Conservation (phyloP, 768 basidiomycete species). For the Ramaria sp. region DNA sequence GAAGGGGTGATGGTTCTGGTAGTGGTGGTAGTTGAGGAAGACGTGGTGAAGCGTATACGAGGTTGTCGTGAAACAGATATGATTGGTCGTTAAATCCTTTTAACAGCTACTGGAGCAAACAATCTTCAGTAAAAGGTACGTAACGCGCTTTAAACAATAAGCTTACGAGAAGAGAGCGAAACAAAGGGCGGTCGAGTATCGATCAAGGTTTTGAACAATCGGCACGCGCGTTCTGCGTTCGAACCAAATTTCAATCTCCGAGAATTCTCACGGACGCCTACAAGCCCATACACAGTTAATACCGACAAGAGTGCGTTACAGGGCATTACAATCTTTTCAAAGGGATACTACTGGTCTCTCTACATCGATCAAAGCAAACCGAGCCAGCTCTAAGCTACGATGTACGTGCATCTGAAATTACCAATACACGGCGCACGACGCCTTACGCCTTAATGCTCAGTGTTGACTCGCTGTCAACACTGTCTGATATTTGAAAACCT, state of each 20-base stretch:
- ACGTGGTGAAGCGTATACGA: slow-evolving; percentile 16
- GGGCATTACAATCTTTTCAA: not conserved
- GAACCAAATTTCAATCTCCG: slow-evolving; percentile 4
- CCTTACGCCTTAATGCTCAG: too few relatives aligned
- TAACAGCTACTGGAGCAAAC: not conserved
- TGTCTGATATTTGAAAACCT: too few relatives aligned
- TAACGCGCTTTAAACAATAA: not conserved
- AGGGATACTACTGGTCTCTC: too few relatives aligned
- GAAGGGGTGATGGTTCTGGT: slow-evolving; percentile 65
- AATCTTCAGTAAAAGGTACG: not conserved
- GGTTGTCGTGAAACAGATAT: slow-evolving; percentile 15
- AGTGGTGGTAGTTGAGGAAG: slow-evolving; percentile 43
- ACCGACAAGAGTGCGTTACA: too few relatives aligned
- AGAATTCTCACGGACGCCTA: not conserved
- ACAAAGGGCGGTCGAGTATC: not conserved
- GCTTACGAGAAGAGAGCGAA: not conserved
- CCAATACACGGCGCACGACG: too few relatives aligned
- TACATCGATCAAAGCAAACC: too few relatives aligned
- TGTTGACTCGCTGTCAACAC: too few relatives aligned
- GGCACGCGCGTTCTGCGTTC: not conserved
- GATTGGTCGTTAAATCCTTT: slow-evolving; percentile 15
- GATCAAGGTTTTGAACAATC: slow-evolving; percentile 3
- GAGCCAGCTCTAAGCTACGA: too few relatives aligned
- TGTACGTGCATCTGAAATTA: too few relatives aligned
- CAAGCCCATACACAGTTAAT: too few relatives aligned